Evolutionary conservation across 83 land plant species (phyloP).

Genomic region (Picea abies): DNA sequence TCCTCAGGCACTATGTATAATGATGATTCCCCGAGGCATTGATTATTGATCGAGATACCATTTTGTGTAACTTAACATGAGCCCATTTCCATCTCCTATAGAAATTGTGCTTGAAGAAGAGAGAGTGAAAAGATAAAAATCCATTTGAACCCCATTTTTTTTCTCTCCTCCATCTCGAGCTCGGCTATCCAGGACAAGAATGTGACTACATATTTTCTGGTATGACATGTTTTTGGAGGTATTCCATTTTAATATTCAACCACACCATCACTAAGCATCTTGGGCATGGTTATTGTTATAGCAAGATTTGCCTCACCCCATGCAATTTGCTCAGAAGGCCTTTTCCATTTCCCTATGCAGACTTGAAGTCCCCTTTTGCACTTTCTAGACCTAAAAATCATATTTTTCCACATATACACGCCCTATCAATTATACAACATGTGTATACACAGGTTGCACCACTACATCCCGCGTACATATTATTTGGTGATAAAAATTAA

Average conservation of each 20-base stretch:
- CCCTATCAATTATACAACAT: too few species aligned
- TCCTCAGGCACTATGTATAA: too few species aligned
- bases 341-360: too few species aligned
- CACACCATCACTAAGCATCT: conserved; percentile 94
- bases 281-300: conserved; percentile 99
- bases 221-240: conserved; percentile 43
- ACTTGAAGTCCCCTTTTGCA: too few species aligned
- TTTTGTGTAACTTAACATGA: conserved; percentile 73
- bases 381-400: too few species aligned
- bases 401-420: too few species aligned
- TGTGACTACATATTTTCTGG: conserved; percentile 80
- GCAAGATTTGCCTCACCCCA: too few species aligned
- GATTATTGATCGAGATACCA: conserved; percentile 53
- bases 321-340: too few species aligned
- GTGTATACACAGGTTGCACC: too few species aligned
- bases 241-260: conserved; percentile 97
- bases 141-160: conserved; percentile 96
- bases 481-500: too few species aligned
- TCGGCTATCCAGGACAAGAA: conserved; percentile 98
- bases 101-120: conserved; percentile 82
- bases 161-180: conserved; percentile 99
- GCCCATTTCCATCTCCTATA: conserved; percentile 93
- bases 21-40: too few species aligned
- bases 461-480: too few species aligned
- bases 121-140: conserved; percentile 82